Base-by-base conservation (phyloP, 78 protist species). In the Dictyostelium brefeldianum region DNA sequence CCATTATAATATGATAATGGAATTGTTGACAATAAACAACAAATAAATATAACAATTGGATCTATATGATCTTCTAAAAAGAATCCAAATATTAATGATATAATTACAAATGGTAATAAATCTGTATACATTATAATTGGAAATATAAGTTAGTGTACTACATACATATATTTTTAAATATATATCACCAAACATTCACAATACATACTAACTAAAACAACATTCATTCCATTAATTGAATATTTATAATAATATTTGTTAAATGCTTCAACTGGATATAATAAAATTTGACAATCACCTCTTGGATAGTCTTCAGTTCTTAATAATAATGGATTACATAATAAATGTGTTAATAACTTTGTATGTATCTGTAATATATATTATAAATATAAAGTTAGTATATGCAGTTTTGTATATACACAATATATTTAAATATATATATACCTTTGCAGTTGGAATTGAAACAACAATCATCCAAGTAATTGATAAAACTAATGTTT, bases 1-100 rank as follows among this genome's bases (percentile, higher is more conserved):
- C 98, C 97, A 78, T 95, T 97, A 43, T 81, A 95, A 89, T 89
- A 95, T 9, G 97, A 92, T 41, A 90, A 18, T 22, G 98, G 98
- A 57, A 97, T 82, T 31, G 90, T 96, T 25, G 97, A 96, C 27
- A 95, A 57, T 46, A 96, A 36, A 31, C 95, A 91, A 53, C 56
- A 79, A 43, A 73, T 29, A 29, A 91, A 90, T 29, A 80, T 64
- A 20, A 80, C 81, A 25, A 75, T 47, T 54, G 90, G 84, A 81
- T 36, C 10, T 69, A 91, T 57, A 11, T 46, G 6, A 50, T 91
- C 53, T 67, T 83, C 83, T 17, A 91, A 83, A 54, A 81, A 80
- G 83, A 62, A 83, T 51, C 89, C 91, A 50, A 91, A 79, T 47
- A 83, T 57, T 18, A 83, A 57, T 53, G 90, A 91, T 77, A 80